phyloP scores from a whole-genome alignment of 306 rosid species.

The Medicago arabica region DNA sequence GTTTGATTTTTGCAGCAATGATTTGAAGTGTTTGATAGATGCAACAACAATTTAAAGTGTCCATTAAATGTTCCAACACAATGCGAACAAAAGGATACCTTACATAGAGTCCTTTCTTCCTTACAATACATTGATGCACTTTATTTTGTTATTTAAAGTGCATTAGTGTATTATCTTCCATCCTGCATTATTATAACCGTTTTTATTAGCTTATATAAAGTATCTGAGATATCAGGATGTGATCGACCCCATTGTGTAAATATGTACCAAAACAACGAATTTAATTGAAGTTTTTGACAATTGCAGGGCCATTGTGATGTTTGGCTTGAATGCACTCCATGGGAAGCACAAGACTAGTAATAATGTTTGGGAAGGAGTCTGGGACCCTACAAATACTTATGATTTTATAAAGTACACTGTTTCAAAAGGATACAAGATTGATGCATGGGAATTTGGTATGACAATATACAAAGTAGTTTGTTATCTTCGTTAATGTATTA shows the following conservation, averaged over 20 bases:
- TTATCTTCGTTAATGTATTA: neutral
- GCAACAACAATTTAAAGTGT: too few relatives aligned
- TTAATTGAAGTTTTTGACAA: neutral
- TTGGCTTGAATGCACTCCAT: slow-evolving; percentile 87
- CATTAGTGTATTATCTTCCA: too few relatives aligned
- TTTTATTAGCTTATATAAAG: too few relatives aligned
- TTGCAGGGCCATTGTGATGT: slow-evolving; percentile 79
- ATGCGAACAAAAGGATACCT: too few relatives aligned
- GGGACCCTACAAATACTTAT: slow-evolving; percentile 76
- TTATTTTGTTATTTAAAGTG: too few relatives aligned
- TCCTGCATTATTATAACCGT: too few relatives aligned
- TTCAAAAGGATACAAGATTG: slow-evolving; percentile 78
- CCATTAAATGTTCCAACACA: too few relatives aligned
- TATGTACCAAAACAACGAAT: neutral
- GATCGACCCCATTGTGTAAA: neutral
- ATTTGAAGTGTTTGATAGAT: too few relatives aligned
- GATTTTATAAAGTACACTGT: slow-evolving; percentile 77
- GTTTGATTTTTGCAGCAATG: too few relatives aligned
- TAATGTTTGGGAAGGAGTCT: slow-evolving; percentile 78
- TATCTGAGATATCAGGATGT: too few relatives aligned
- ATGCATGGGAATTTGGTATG: slow-evolving; percentile 97
- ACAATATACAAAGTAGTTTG: neutral
- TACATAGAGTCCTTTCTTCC: too few relatives aligned
- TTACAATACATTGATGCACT: too few relatives aligned
- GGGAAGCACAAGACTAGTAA: slow-evolving; percentile 67